These are phyloP conservation scores for Fusarium sublunatum DNA, from an alignment of 2,329 filamentous ascomycete genomes.

Conservation along the genomic window DNA sequence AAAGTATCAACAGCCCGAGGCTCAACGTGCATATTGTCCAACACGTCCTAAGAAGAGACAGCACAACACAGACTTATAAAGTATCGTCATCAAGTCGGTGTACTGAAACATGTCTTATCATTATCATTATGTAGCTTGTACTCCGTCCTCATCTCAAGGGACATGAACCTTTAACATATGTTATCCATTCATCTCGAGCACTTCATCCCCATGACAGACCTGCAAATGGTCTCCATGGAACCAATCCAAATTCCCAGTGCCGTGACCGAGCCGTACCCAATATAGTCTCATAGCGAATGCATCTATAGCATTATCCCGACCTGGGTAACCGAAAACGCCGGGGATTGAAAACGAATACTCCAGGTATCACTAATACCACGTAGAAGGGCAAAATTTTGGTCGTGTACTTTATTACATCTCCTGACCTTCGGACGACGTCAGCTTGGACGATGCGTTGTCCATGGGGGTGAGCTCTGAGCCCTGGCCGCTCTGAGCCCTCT, in stretches of 20 bases:
- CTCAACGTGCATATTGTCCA: background rate
- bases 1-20: no score
- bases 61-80: background rate
- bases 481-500: constrained; percentile 72
- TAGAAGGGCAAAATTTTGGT: constrained; percentile 32
- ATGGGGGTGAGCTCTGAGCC: constrained; percentile 78
- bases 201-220: constrained; percentile 1
- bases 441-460: constrained; percentile 52
- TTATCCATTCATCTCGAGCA: constrained; percentile 10
- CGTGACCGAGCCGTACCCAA: constrained; percentile 31
- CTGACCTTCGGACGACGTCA: constrained; percentile 44
- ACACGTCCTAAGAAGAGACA: no score
- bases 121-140: constrained; percentile 44
- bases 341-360: constrained; percentile 34
- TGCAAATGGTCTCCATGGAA: constrained; percentile 10
- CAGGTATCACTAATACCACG: constrained; percentile 46
- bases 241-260: constrained; percentile 26
- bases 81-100: background rate
- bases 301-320: constrained; percentile 40
- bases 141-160: constrained; percentile 25
- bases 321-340: constrained; percentile 44
- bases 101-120: constrained; percentile 35
- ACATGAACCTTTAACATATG: constrained; percentile 18
- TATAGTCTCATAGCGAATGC: constrained; percentile 41
- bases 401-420: constrained; percentile 39